Base-by-base conservation (phyloP, 2,329 filamentous ascomycete species). In the Fusarium sp. region DNA sequence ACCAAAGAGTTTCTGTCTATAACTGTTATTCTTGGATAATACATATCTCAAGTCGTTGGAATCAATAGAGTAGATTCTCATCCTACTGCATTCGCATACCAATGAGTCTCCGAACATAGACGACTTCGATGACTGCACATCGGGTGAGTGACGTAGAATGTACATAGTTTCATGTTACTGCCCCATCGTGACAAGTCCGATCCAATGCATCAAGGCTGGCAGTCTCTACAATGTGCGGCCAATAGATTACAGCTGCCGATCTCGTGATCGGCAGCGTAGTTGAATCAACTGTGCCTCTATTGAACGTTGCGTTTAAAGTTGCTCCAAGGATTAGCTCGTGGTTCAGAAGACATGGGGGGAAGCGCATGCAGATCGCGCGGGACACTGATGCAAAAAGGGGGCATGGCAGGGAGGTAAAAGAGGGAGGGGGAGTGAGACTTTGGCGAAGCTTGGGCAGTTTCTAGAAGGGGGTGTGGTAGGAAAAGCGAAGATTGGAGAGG, bases 191-290 rank as follows among this genome's bases (percentile, higher is more conserved):
- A 51, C 53, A 44, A 49, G 32, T 45, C 24, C 55, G 47, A 60
- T 67, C 41, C 32, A 12, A n/a, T 32, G 49, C 57, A 45, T 49
- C n/a, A 30, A 20, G 41, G 53, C 49, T 67, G 48, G 42, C 53
- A 55, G 42, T 27, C 62, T 27, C 51, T 46, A 45, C 40, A 44
- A 25, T 32, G 37, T 49, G 61, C 67, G 61, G 66, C 61, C 52
- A 54, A 54, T 54, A 8, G 42, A 22, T 46, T 20, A n/a, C 12
- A 18, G 22, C 25, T 11, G 54, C 67, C 67, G 67, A 70, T 68
- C 67, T 45, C 67, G 67, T 54, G 67, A 70, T 70, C 67, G 67
- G 67, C 67, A 24, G 51, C 12, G 47, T 45, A 44, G 51, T 40
- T 44, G 11, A 14, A 56, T 51, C 16, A 34, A 40, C 32, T 51